phyloP scores from a whole-genome alignment of 768 basidiomycete species.

The Russula olivacea region DNA sequence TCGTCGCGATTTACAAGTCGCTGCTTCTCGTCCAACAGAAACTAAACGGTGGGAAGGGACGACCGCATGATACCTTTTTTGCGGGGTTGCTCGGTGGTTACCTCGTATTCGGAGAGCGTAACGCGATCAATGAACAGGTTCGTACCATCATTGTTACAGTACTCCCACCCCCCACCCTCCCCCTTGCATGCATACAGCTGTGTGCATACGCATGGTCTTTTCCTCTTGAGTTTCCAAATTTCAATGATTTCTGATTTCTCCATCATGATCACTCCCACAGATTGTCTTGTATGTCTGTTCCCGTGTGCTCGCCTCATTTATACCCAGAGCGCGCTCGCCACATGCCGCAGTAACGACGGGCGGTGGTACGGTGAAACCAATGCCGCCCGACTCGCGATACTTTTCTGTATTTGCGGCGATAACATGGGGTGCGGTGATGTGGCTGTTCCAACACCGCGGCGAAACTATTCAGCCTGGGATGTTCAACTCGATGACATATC shows the following conservation, averaged over 20 bases:
- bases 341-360: slow-evolving; percentile 44
- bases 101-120: slow-evolving; percentile 78
- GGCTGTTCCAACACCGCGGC: slow-evolving; percentile 79
- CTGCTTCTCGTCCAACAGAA: slow-evolving; percentile 78
- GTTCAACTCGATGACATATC: slow-evolving; percentile 93
- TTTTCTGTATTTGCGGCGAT: slow-evolving; percentile 86
- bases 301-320: slow-evolving; percentile 84
- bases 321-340: slow-evolving; percentile 66
- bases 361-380: slow-evolving; percentile 48
- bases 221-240: background rate
- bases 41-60: slow-evolving; percentile 74
- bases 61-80: slow-evolving; percentile 79
- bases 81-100: slow-evolving; percentile 93
- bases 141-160: slow-evolving; percentile 26
- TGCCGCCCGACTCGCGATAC: slow-evolving; percentile 78
- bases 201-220: background rate
- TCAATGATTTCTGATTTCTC: background rate
- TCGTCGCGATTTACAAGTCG: slow-evolving; percentile 90
- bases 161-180: background rate
- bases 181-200: background rate
- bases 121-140: slow-evolving; percentile 89
- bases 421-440: slow-evolving; percentile 96
- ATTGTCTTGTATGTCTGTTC: slow-evolving; percentile 96
- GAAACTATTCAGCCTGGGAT: slow-evolving; percentile 95
- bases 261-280: slow-evolving; percentile 36